A percentile compares a stretch with the other conserved stretches of the same genome.
Conservation (phyloP, 1,284 basidiomycete genomes). For the Tilletia caries region DNA sequence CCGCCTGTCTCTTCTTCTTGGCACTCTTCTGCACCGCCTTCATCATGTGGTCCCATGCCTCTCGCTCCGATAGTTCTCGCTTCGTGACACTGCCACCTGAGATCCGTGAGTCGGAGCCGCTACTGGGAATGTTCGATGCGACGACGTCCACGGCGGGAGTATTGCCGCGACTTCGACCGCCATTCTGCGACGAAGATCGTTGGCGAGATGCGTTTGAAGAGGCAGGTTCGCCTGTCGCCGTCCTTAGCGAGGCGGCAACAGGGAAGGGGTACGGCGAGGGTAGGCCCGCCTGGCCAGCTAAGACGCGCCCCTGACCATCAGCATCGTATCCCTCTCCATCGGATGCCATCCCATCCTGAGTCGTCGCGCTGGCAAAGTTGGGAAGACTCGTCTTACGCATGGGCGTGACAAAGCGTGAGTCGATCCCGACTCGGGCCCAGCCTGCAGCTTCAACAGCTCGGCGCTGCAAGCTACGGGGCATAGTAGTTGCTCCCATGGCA, state of each 20-base stretch:
- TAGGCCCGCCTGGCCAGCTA: constrained; percentile 17
- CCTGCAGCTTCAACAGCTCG: constrained; percentile 23
- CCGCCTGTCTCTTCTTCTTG: constrained; percentile 26
- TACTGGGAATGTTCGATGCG: constrained; percentile 21
- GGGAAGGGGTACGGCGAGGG: constrained; percentile 51
- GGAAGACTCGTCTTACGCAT: constrained; percentile 39
- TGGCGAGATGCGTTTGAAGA: neutral
- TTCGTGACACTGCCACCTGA: constrained; percentile 50
- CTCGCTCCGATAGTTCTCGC: constrained; percentile 47
- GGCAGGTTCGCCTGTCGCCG: neutral
- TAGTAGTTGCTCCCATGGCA: neutral
- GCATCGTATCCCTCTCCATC: neutral
- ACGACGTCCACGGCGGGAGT: constrained; percentile 4
- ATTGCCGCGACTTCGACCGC: constrained; percentile 5
- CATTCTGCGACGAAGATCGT: constrained; percentile 8
- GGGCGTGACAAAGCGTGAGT: constrained; percentile 36
- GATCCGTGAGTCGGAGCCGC: constrained; percentile 48
- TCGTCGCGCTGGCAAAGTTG: constrained; percentile 23
- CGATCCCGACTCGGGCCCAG: constrained; percentile 11
- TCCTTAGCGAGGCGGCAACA: constrained; percentile 22
- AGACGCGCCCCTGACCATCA: neutral
- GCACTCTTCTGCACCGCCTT: constrained; percentile 47
- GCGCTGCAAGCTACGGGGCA: constrained; percentile 21
- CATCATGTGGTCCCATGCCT: constrained; percentile 51
- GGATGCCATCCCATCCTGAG: neutral